These are phyloP conservation scores for Trichoderma afroharzianum DNA, from an alignment of 2,329 filamentous ascomycete species.

Conservation along the genomic window DNA sequence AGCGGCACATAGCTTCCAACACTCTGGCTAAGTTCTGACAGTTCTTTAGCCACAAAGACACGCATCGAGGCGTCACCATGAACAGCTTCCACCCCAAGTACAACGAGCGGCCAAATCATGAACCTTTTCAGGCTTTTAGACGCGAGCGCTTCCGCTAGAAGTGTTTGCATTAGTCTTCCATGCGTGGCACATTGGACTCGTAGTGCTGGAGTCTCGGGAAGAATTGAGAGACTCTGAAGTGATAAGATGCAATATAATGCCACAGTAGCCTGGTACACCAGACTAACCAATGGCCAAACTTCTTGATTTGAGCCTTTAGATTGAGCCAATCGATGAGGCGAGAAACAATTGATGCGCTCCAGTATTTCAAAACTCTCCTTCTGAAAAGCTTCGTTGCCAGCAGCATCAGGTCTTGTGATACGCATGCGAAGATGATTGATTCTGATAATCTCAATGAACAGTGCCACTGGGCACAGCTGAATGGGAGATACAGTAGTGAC, in stretches of 20 bases:
- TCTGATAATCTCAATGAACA: background rate
- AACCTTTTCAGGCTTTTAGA: background rate
- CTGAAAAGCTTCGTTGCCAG: background rate
- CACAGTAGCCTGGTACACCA: background rate
- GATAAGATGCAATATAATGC: background rate
- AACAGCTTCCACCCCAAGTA: background rate
- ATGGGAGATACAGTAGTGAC: background rate
- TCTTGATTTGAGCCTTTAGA: background rate
- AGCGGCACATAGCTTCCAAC: background rate
- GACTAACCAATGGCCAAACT: background rate
- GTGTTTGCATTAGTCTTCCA: background rate
- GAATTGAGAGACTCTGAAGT: background rate
- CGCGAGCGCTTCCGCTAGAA: background rate
- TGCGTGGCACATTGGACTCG: background rate
- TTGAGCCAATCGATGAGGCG: background rate
- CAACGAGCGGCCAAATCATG: conserved; percentile 2
- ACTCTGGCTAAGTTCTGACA: background rate
- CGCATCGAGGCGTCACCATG: background rate
- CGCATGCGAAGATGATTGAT: background rate
- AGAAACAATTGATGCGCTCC: background rate
- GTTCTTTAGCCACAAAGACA: background rate
- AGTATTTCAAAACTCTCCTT: background rate
- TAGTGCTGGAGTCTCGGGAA: background rate
- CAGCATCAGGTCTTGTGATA: background rate
- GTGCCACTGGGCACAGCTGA: background rate